phyloP scores from a whole-genome alignment of 306 rosid species.

The Sindora glabra region DNA sequence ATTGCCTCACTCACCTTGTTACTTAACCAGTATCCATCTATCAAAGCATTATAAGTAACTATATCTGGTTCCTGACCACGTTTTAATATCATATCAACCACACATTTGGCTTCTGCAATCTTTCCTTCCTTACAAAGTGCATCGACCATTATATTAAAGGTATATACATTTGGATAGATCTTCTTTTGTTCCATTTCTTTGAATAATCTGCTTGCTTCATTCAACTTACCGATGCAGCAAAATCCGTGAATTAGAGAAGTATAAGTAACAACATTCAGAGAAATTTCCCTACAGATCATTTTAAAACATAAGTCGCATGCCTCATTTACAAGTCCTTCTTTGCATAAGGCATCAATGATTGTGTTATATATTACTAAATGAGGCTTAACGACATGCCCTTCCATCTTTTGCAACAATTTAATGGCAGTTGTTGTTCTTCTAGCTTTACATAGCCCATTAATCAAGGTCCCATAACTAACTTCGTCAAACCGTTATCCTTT shows the following conservation, averaged over 20 bases:
- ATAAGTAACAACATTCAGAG: no score
- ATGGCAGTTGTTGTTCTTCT: no score
- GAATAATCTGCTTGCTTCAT: background rate
- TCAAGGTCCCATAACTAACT: no score
- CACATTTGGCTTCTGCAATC: background rate
- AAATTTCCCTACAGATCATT: background rate
- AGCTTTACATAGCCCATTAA: no score
- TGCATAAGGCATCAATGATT: no score
- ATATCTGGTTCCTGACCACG: background rate
- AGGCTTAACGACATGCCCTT: background rate
- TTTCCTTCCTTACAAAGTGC: background rate
- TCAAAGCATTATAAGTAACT: no score
- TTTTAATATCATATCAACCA: background rate
- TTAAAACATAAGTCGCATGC: background rate
- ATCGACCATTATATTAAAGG: background rate
- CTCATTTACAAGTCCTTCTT: background rate
- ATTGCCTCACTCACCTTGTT: no score
- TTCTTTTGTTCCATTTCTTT: constrained; percentile 1
- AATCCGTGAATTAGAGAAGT: no score
- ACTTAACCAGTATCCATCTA: no score
- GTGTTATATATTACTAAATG: background rate
- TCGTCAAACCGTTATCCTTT: background rate
- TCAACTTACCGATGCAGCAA: no score
- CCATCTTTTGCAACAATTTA: no score
- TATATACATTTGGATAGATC: constrained; percentile 4